phyloP scores from a whole-genome alignment of 2,329 filamentous ascomycete species.

The Microcyclosporella mali region DNA sequence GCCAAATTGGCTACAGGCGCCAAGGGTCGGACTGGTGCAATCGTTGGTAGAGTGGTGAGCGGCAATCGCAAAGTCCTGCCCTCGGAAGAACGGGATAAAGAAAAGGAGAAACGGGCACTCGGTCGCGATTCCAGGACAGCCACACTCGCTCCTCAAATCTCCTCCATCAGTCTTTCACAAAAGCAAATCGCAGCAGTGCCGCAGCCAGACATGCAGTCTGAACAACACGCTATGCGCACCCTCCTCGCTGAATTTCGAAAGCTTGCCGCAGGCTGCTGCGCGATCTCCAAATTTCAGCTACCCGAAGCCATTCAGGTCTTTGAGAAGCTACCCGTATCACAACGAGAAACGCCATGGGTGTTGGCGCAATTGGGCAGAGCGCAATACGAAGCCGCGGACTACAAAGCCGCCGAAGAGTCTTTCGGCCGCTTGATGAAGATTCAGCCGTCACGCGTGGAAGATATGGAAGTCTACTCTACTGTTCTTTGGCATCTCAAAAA shows the following conservation, averaged over 20 bases:
- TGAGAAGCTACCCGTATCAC: conserved; percentile 60
- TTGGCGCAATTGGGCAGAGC: conserved; percentile 84
- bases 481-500: conserved; percentile 97
- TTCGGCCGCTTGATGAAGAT: conserved; percentile 74
- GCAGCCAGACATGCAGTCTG: conserved; percentile 20
- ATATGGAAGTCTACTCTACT: conserved; percentile 98
- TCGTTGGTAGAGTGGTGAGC: conserved; percentile 79
- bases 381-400: conserved; percentile 83
- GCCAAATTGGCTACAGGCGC: conserved; percentile 63
- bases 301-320: conserved; percentile 70
- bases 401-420: conserved; percentile 77
- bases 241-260: conserved; percentile 76
- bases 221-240: conserved; percentile 68
- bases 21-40: conserved; percentile 61
- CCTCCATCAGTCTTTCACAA: conserved; percentile 14
- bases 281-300: conserved; percentile 72
- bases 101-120: conserved; percentile 53
- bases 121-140: conserved; percentile 49
- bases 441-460: conserved; percentile 75
- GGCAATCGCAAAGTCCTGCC: conserved; percentile 66
- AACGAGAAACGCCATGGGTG: conserved; percentile 90
- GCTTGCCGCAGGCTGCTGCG: conserved; percentile 72
- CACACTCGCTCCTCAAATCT: conserved; percentile 24
- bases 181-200: conserved; percentile 15
- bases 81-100: conserved; percentile 49